Conservation (phyloP, 148 eudicot genomes). For the Salicornia ramosissima region DNA sequence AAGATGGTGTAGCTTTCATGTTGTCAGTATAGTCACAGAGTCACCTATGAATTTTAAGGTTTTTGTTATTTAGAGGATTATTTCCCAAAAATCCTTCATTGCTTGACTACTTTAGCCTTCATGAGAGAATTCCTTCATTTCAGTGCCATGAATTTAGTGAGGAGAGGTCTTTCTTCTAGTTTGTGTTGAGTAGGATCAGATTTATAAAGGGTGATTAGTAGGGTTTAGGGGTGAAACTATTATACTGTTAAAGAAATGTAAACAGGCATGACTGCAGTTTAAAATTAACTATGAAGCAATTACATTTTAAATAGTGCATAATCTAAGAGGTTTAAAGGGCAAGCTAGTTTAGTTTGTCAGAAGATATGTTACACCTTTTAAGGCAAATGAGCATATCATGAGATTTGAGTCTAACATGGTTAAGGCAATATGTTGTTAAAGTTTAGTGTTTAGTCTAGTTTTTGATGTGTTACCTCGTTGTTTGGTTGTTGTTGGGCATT, state of each 20-base stretch:
- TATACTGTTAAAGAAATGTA: no score
- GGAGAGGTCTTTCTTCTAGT: neutral
- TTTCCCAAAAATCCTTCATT: neutral
- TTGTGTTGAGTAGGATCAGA: neutral
- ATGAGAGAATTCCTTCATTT: neutral
- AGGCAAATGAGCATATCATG: neutral
- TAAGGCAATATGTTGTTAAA: neutral
- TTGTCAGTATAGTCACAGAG: no score
- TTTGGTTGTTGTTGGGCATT: neutral
- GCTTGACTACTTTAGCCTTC: neutral
- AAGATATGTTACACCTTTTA: neutral
- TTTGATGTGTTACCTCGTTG: neutral
- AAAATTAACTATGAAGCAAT: neutral
- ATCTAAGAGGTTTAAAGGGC: neutral
- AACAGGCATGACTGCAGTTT: neutral
- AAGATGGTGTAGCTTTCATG: no score
- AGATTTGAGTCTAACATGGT: neutral
- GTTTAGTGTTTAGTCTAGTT: neutral
- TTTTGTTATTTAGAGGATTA: neutral
- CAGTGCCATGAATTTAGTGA: neutral
- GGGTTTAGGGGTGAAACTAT: no score
- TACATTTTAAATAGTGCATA: neutral
- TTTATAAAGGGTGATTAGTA: no score
- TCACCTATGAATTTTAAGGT: neutral
- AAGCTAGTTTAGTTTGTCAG: neutral